Percentiles rank a stretch among this genome's conserved stretches.
Conservation (phyloP, 2,329 filamentous ascomycete species). For the Pestalotiopsis sp. region DNA sequence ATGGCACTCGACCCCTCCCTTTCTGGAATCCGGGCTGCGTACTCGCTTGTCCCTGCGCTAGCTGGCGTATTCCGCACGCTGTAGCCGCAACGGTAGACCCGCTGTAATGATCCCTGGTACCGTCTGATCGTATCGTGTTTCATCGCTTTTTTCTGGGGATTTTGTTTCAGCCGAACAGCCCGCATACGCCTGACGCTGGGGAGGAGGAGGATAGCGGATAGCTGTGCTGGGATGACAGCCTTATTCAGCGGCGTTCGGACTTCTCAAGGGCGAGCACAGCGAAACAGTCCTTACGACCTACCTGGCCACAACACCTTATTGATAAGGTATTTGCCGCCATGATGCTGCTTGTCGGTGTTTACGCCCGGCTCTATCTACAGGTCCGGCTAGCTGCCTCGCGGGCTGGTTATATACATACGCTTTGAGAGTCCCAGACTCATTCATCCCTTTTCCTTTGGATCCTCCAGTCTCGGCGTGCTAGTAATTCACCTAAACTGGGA, state of each 20-base stretch:
- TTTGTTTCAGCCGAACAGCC: not conserved
- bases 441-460: no score
- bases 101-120: not conserved
- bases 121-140: not conserved
- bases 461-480: no score
- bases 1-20: not conserved
- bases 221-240: not conserved
- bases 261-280: not conserved
- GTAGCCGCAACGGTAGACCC: conserved; percentile 4
- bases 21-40: not conserved
- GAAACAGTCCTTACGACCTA: not conserved
- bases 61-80: not conserved
- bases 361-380: not conserved
- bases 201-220: no score
- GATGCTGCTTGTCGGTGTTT: not conserved
- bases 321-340: not conserved
- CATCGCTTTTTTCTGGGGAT: conserved; percentile 3
- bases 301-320: not conserved
- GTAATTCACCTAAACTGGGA: no score
- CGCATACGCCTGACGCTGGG: not conserved
- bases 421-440: no score
- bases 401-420: no score
- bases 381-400: not conserved
- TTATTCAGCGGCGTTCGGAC: not conserved
- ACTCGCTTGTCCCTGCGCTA: conserved; percentile 1